Base-by-base conservation (phyloP, 306 rosid species). In the Ormosia emarginata region DNA sequence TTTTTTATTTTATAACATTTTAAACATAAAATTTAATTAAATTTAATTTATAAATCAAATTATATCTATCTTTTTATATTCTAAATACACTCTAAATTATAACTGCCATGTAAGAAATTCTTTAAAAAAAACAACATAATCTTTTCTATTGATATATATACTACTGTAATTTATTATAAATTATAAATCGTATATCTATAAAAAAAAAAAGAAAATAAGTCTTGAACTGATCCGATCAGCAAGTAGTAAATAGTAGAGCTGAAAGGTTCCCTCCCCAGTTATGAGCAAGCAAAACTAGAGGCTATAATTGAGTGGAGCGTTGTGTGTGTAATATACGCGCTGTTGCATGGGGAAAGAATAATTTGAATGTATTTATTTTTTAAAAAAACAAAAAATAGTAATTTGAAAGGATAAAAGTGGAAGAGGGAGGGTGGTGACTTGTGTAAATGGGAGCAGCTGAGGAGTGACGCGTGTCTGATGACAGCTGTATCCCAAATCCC, bases 401-500 rank as follows among this genome's bases (percentile, higher is more conserved):
- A 32, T 58, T 64, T 14, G 29, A 71, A 41, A 73, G 63, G 79
- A 74, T 55, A 50, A 71, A 44, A 41, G 49, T 71, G 39, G 33
- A 7, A 59, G 14, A 47, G 18, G 39, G 43, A 39, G 76, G 59
- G 39, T 36, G 84, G 64, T 82, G 84, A 82, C 73, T 80, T 82
- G 87, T 78, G 84, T 80, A 80, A 85, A 79, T 82, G 50, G 74
- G 83, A 75, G 87, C 81, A 62, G 49, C 80, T 78, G 4, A 39
- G 70, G 66, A 73, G 50, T 49, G 97, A 95, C 99, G 98, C 98
- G 99, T 96, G 98, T 90, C 84, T 34, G 0, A 34, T 82, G 2
- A 93, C 94, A 96, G 98, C 97, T 96, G 99, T 93, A 92, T 92
- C 86, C 90, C 97, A 93, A 89, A 89, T 49, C 81, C 86, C 83